Evolutionary conservation across 331 rosid species (phyloP), one percentile per base, ranked within the genome.

Genomic region (Ulmus americana): DNA sequence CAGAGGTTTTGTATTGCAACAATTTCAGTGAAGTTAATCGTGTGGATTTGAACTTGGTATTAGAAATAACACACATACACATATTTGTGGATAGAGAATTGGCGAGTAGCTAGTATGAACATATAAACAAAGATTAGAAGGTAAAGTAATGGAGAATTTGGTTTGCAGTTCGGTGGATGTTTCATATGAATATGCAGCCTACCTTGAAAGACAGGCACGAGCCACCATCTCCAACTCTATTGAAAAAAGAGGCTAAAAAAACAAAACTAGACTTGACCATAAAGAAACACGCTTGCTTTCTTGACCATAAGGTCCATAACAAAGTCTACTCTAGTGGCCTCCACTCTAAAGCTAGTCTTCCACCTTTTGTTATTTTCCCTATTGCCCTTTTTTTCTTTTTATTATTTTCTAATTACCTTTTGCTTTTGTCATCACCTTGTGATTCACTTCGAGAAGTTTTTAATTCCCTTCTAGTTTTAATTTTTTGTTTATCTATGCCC

Each of bases 211-310:
- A 12, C 10, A 6, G 7, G n/a, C 18, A 45, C 16, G 39, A 60
- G 3, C 9, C 5, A 4, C 12, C 20, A 63, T 28, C 44, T 20
- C 7, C 18, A 41, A 8, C 18, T n/a, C 6, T 9, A 6, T 14
- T 3, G 35, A 15, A 2, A 40, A 41, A 11, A 38, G 4, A 59
- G 12, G 38, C 16, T 50, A 28, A 8, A 38, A 38, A 56, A 56
- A 10, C 5, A 38, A 7, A 28, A 20, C 44, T 39, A 56, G 22
- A 70, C 68, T 65, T 65, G 4, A 54, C 39, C 57, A 20, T 41
- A 22, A 61, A 46, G 70, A 63, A 79, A 79, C 84, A 64, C 80
- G 81, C 57, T 75, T 28, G 35, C 4, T 28, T 75, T 64, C 39
- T 75, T 75, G 80, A 79, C 80, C 45, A 55, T 22, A 14, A 35